phyloP scores from a whole-genome alignment of 2,329 filamentous ascomycete species.

The Hypoxylon sp. region DNA sequence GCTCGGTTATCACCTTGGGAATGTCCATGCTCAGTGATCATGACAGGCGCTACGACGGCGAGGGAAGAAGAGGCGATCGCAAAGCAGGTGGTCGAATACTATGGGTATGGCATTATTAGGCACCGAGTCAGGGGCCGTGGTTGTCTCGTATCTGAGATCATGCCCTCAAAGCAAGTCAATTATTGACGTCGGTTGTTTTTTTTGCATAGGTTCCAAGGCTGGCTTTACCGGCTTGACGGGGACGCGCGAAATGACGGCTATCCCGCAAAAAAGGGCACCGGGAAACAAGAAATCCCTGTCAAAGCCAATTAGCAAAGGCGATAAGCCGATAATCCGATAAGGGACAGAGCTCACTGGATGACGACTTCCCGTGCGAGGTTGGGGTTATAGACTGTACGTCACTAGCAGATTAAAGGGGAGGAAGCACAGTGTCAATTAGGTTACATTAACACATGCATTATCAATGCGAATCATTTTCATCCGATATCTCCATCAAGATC shows the following conservation, averaged over 20 bases:
- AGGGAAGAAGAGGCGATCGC: conserved; percentile 42
- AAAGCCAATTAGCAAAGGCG: conserved; percentile 29
- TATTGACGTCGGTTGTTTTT: conserved; percentile 36
- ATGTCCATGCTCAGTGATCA: conserved; percentile 62
- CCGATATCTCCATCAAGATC: conserved; percentile 37
- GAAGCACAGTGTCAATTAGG: conserved; percentile 28
- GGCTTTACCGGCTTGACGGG: conserved; percentile 22
- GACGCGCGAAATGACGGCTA: conserved; percentile 41
- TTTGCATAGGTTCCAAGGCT: conserved; percentile 27
- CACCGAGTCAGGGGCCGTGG: conserved; percentile 15
- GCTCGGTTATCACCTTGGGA: conserved; percentile 66
- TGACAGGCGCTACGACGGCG: conserved; percentile 53
- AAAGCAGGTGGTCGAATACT: conserved; percentile 45
- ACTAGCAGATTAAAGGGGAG: conserved; percentile 5
- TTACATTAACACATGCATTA: conserved; percentile 15
- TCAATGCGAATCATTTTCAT: conserved; percentile 12
- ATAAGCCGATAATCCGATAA: conserved; percentile 43
- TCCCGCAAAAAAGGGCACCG: conserved; percentile 41
- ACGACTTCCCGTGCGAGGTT: conserved; percentile 36
- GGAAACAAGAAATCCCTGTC: conserved; percentile 40
- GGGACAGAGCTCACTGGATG: conserved; percentile 35
- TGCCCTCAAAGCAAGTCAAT: conserved; percentile 33
- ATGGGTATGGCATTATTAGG: conserved; percentile 51
- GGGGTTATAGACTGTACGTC: conserved; percentile 18
- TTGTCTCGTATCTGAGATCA: conserved; percentile 32